Conservation (phyloP, 176 grass and related monocot genomes). For the Oryza meridionalis region DNA sequence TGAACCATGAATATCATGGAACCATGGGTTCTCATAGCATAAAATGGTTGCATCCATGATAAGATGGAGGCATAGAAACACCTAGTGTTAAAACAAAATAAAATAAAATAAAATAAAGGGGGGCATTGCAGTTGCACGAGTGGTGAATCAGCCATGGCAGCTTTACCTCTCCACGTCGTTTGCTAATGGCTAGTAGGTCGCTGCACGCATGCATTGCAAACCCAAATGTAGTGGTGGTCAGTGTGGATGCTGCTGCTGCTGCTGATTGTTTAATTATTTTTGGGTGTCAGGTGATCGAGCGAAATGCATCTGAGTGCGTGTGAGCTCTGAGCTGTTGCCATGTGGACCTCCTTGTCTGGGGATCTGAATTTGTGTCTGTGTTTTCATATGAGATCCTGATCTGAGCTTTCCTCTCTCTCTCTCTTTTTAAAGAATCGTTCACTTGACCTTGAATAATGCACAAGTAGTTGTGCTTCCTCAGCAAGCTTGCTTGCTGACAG, state of each 20-base stretch:
- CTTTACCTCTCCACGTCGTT: conserved; percentile 25
- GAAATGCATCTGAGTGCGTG: not conserved
- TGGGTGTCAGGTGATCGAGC: conserved; percentile 27
- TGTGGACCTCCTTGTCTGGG: conserved; percentile 29
- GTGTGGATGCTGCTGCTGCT: not conserved
- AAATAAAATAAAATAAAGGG: conserved; percentile 25
- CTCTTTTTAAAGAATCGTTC: not conserved
- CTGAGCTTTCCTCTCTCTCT: not conserved
- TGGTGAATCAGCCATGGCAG: conserved; percentile 50
- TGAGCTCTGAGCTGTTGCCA: conserved; percentile 52
- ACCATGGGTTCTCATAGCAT: conserved; percentile 8
- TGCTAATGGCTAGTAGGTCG: not conserved
- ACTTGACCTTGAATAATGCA: conserved; percentile 5
- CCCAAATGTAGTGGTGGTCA: not conserved
- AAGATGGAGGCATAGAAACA: not conserved
- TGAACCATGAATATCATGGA: not conserved
- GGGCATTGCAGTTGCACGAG: conserved; percentile 54
- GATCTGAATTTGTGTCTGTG: conserved; percentile 2
- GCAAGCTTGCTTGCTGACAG: not conserved
- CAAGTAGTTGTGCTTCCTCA: conserved; percentile 26
- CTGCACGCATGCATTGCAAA: not conserved
- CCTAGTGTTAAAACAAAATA: not conserved
- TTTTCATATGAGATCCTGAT: conserved; percentile 31
- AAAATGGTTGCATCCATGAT: not conserved
- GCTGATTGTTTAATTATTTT: conserved; percentile 33